Percentiles rank a stretch among this genome's conserved stretches.
Evolutionary conservation across 2,329 filamentous ascomycete genomes (phyloP).

Genomic region (Monosporascus cannonballus): DNA sequence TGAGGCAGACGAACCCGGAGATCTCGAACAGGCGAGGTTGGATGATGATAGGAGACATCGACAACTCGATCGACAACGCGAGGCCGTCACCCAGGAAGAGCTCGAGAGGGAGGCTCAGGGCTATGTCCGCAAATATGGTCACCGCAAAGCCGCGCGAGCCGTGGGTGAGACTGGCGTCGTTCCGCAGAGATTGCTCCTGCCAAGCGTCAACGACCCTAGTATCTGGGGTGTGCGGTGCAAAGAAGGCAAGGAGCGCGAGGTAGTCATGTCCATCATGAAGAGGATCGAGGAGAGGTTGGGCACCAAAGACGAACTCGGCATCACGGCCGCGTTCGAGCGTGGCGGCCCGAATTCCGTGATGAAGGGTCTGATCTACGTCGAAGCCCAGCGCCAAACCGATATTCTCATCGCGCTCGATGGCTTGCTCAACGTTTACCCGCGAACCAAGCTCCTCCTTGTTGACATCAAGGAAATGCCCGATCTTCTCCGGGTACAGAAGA

Average conservation of each 20-base stretch:
- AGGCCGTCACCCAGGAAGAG: constrained; percentile 81
- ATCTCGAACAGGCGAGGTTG: constrained; percentile 73
- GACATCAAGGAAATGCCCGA: constrained; percentile 98
- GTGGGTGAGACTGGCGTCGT: constrained; percentile 68
- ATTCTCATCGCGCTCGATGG: constrained; percentile 77
- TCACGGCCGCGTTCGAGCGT: constrained; percentile 89
- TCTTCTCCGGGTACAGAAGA: constrained; percentile 84
- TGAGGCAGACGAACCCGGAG: constrained; percentile 85
- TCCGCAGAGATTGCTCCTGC: constrained; percentile 79
- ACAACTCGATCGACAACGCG: constrained; percentile 86
- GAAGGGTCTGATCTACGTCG: constrained; percentile 93
- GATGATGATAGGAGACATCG: constrained; percentile 89
- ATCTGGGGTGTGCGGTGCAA: constrained; percentile 95
- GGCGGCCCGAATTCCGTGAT: constrained; percentile 71
- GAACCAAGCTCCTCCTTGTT: constrained; percentile 79
- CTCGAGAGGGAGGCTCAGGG: constrained; percentile 89
- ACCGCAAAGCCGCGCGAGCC: constrained; percentile 60
- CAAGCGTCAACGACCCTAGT: constrained; percentile 89
- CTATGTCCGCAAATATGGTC: constrained; percentile 81
- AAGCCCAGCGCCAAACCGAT: constrained; percentile 81
- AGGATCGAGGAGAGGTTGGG: constrained; percentile 74
- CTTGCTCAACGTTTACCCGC: constrained; percentile 83
- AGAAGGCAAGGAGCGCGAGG: constrained; percentile 90
- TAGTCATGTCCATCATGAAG: constrained; percentile 82
- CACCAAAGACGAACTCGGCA: constrained; percentile 73